These are phyloP conservation scores for Breynia disticha DNA, from an alignment of 441 rosid species.

Conservation along the genomic window DNA sequence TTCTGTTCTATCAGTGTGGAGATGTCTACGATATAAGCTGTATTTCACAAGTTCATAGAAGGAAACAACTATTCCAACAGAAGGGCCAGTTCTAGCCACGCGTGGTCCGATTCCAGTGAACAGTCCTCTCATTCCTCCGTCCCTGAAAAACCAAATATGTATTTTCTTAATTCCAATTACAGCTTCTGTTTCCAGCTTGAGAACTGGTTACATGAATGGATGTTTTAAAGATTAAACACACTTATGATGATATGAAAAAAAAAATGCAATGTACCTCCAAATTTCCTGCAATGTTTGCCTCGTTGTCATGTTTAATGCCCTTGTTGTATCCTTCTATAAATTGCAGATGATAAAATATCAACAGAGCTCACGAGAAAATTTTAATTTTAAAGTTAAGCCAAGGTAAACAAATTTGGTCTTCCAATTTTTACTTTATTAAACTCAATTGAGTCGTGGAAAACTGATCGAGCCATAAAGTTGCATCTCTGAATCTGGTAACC, in stretches of 20 bases:
- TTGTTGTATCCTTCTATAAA: conserved; percentile 56
- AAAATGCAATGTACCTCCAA: conserved; percentile 52
- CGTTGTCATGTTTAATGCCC: conserved; percentile 72
- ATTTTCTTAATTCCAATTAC: too few species aligned
- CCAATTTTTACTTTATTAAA: too few species aligned
- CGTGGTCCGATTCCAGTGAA: conserved; percentile 86
- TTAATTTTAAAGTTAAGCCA: neutral
- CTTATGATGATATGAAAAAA: too few species aligned
- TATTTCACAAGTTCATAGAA: conserved; percentile 86
- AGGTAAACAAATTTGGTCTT: too few species aligned
- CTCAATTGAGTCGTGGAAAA: too few species aligned
- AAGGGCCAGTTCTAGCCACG: conserved; percentile 88
- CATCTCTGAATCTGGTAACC: too few species aligned
- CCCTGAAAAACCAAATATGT: too few species aligned
- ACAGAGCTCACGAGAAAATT: neutral
- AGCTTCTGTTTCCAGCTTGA: too few species aligned
- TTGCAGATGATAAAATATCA: neutral
- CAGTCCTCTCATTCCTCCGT: conserved; percentile 67
- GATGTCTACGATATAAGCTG: conserved; percentile 32
- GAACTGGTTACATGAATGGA: too few species aligned
- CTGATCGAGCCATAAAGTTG: too few species aligned
- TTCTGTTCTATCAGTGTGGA: neutral
- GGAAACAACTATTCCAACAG: conserved; percentile 93
- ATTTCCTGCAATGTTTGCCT: conserved; percentile 61
- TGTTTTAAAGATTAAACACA: too few species aligned